Evolutionary conservation across 371 early-diverging fungal genomes (phyloP), one percentile per base, ranked within the genome.

Genomic region (Agmasoma carcini): DNA sequence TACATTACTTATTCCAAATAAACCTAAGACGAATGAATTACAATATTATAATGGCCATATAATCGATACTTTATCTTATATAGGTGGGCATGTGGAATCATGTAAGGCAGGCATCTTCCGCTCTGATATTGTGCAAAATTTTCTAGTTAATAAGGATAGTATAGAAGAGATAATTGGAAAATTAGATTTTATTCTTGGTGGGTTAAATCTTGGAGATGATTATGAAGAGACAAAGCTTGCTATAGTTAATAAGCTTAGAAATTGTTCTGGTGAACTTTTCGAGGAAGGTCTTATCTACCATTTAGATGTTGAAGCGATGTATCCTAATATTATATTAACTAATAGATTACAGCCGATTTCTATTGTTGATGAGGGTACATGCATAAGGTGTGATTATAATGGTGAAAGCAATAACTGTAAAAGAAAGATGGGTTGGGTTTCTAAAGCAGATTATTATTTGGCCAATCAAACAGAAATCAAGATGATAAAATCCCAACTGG

Each of bases 291-390:
- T 25, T 31, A 87, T 98, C 53, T 98, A 96, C 75, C 97, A 98
- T 69, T 79, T 98, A 76, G 99, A 98, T 75, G 95, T 98, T 1
- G 97, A 88, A 0, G 94, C 96, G 23, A 95, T 98, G 96, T 96
- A 96, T 70, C 95, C 99, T 14, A 96, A 96, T 69, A 96, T 98
- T 59, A 98, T 98, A 72, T 77, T 96, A 15, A 96, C 99, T 7
- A 94, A 96, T 66, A 83, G 93, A 22, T 76, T 98, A 2, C 97
- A 98, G 74, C 99, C 99, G 1, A 86, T 88, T 71, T 87, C 97
- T 2, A 83, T 96, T 51, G 83, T 92, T 27, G 80, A 81, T 12
- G 92, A 93, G 60, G 80, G 82, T 12, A 77, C 77, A 1, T 96
- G 96, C 69, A 88, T 90, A 0, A 71, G 85, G 4, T 98, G 97